Conservation (phyloP, 148 eudicot species). For the Talinum fruticosum region DNA sequence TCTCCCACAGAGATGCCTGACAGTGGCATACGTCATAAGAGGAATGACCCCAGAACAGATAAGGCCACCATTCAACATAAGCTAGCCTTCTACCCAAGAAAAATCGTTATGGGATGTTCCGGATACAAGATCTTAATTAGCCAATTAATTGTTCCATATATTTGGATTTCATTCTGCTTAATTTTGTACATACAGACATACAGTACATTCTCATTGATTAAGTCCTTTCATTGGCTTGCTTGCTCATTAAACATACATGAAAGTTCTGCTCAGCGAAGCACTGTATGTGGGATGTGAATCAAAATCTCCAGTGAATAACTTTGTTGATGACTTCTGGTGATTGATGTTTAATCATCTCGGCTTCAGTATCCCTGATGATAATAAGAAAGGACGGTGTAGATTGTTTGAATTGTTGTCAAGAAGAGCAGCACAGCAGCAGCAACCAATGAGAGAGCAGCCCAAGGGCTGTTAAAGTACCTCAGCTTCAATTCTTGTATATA, state of each 20-base stretch:
- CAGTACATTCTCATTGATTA: too few relatives aligned
- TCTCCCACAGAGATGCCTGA: conserved; percentile 20
- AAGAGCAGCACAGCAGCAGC: conserved; percentile 4
- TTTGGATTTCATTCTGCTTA: background rate
- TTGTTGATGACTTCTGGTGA: too few relatives aligned
- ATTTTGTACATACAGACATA: background rate
- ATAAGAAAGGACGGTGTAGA: background rate
- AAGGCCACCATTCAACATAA: conserved; percentile 20
- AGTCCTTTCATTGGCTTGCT: too few relatives aligned
- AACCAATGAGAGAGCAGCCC: conserved; percentile 3
- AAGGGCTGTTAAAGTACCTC: conserved; percentile 13
- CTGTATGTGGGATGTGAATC: too few relatives aligned
- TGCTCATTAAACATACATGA: too few relatives aligned
- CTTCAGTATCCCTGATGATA: background rate
- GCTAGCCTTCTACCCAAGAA: background rate
- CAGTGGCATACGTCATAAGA: conserved; percentile 20
- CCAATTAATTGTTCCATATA: background rate
- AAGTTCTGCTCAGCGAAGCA: too few relatives aligned
- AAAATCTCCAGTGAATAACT: too few relatives aligned
- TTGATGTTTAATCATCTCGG: background rate
- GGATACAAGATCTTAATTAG: too few relatives aligned
- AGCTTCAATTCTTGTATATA: conserved; percentile 8
- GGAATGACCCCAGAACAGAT: conserved; percentile 25
- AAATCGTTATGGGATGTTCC: background rate
- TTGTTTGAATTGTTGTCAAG: background rate